Conservation (phyloP, 2,329 filamentous ascomycete genomes). For the Trichoderma lentiforme region DNA sequence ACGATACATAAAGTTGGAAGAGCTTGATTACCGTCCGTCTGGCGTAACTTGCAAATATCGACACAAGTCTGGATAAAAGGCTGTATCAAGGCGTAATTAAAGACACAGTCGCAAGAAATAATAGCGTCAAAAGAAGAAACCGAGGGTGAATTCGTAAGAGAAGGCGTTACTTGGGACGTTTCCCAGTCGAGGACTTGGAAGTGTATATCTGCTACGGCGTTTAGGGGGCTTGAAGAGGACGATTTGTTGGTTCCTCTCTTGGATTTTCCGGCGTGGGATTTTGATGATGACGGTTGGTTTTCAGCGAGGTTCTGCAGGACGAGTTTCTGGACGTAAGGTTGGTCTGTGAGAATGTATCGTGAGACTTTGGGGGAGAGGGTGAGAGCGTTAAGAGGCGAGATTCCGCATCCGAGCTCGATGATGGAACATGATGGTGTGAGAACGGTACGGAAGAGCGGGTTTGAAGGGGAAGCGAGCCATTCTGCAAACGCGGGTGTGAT, state of each 20-base stretch:
- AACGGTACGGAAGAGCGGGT: conserved; percentile 54
- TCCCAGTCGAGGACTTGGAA: conserved; percentile 82
- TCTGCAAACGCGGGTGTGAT: conserved; percentile 78
- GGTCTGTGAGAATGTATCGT: conserved; percentile 79
- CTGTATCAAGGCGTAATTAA: conserved; percentile 80
- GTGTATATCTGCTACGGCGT: conserved; percentile 36
- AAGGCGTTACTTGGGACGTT: conserved; percentile 49
- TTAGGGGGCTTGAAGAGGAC: neutral
- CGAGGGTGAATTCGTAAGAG: conserved; percentile 36
- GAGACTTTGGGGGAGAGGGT: conserved; percentile 58
- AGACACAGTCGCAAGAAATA: conserved; percentile 89
- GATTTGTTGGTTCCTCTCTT: neutral
- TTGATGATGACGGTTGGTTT: conserved; percentile 41
- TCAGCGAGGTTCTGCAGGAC: conserved; percentile 72
- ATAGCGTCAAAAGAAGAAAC: conserved; percentile 63
- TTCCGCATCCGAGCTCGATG: conserved; percentile 85
- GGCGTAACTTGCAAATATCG: conserved; percentile 65
- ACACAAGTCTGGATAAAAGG: conserved; percentile 80
- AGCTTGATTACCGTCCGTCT: neutral
- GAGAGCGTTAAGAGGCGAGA: conserved; percentile 75
- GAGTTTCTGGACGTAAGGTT: conserved; percentile 75
- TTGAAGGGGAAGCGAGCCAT: conserved; percentile 67
- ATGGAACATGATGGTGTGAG: conserved; percentile 48
- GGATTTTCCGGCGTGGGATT: neutral
- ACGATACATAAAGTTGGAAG: conserved; percentile 70